phyloP scores from a whole-genome alignment of 441 rosid species.

The Euphorbia schlechtendalii region DNA sequence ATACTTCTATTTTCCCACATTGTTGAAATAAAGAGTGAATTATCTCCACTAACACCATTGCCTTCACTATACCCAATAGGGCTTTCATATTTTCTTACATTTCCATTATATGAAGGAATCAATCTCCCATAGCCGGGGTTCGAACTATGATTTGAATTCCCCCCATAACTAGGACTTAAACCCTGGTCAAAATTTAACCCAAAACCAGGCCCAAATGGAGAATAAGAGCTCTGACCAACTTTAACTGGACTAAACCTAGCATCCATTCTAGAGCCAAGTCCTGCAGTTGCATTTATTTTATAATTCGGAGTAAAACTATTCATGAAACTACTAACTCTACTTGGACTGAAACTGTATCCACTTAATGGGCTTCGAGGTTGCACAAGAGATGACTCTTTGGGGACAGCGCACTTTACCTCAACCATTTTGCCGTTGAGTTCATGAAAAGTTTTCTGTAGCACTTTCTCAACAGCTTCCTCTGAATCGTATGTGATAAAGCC shows the following conservation, averaged over 20 bases:
- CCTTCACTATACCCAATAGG: too few species aligned
- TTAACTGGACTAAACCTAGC: conserved; percentile 68
- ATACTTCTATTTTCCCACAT: conserved; percentile 73
- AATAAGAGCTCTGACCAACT: conserved; percentile 58
- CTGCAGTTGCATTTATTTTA: conserved; percentile 54
- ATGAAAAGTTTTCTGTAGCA: conserved; percentile 72
- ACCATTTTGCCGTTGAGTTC: conserved; percentile 95
- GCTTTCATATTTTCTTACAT: conserved; percentile 55
- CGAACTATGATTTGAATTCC: conserved; percentile 40
- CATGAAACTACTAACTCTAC: conserved; percentile 54
- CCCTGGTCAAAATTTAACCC: conserved; percentile 72
- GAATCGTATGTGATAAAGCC: conserved; percentile 89
- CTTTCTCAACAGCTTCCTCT: conserved; percentile 87
- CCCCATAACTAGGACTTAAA: too few species aligned
- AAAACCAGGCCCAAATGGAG: conserved; percentile 59
- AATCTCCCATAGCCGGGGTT: conserved; percentile 60
- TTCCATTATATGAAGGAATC: conserved; percentile 68
- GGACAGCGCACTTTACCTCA: conserved; percentile 80
- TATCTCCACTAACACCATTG: too few species aligned
- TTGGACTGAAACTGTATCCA: conserved; percentile 63
- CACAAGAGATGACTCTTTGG: conserved; percentile 80
- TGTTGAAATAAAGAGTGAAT: conserved; percentile 63
- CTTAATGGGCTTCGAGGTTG: conserved; percentile 64
- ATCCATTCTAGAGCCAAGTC: conserved; percentile 74
- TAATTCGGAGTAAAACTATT: conserved; percentile 73